Evolutionary conservation across 2,329 filamentous ascomycete species (phyloP).

Genomic region (Paecilomyces niveus): DNA sequence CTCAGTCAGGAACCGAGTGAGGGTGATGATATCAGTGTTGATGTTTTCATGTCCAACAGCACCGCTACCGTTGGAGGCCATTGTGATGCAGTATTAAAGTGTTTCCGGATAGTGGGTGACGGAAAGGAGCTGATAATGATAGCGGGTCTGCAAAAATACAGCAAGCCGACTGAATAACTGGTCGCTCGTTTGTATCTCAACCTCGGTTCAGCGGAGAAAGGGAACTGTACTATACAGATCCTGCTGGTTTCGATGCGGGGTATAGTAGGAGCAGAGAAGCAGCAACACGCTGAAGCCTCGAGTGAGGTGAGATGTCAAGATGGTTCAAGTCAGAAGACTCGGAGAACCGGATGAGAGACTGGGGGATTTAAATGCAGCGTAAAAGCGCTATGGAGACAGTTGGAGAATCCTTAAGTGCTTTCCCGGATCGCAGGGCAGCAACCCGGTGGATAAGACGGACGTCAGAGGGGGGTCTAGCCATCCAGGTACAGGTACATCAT

Average conservation of each 20-base stretch:
- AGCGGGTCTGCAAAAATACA: background rate
- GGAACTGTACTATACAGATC: background rate
- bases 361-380: background rate
- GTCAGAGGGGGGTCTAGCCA: conserved; percentile 3
- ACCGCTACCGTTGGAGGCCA: conserved; percentile 39
- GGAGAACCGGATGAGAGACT: background rate
- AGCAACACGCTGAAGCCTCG: background rate
- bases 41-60: conserved; percentile 64
- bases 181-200: conserved; percentile 5
- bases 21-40: conserved; percentile 92
- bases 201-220: conserved; percentile 23
- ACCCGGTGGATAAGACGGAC: conserved; percentile 8
- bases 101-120: conserved; percentile 1
- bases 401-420: background rate
- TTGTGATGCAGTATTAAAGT: conserved; percentile 25
- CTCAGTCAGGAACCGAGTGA: conserved; percentile 92
- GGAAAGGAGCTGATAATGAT: conserved; percentile 1
- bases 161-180: background rate
- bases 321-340: background rate
- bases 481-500: background rate
- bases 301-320: background rate
- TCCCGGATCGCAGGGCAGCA: background rate
- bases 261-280: background rate
- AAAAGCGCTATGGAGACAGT: background rate
- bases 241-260: conserved; percentile 2